Conservation (phyloP, 2,329 filamentous ascomycete species). For the Orbilia ellipsospora region DNA sequence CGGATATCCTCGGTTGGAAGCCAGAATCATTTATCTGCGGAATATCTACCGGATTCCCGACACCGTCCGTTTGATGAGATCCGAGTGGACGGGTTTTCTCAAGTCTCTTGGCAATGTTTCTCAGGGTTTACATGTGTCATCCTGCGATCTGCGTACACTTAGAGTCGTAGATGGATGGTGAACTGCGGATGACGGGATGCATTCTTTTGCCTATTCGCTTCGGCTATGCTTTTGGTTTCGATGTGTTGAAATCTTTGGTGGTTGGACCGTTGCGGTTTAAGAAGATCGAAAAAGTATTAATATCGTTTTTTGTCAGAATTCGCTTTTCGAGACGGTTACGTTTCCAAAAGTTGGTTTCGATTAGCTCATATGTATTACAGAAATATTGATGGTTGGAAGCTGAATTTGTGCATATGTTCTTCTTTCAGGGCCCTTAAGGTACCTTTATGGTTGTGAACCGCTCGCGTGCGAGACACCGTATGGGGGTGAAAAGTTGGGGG, state of each 20-base stretch:
- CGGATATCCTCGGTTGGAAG: conserved; percentile 11
- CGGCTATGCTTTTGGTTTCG: background rate
- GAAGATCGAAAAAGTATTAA: background rate
- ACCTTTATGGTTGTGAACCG: conserved; percentile 15
- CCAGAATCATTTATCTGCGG: conserved; percentile 24
- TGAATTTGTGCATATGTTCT: conserved; percentile 8
- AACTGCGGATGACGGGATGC: conserved; percentile 12
- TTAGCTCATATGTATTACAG: conserved; percentile 34
- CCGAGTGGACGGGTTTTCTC: conserved; percentile 12
- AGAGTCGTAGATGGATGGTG: background rate
- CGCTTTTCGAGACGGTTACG: conserved; percentile 15
- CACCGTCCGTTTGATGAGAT: background rate
- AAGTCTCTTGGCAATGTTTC: background rate
- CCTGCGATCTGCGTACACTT: conserved; percentile 15
- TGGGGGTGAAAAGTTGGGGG: conserved; percentile 24
- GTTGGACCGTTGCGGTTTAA: background rate
- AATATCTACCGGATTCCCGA: conserved; percentile 52
- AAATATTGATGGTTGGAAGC: conserved; percentile 20
- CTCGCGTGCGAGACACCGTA: conserved; percentile 27
- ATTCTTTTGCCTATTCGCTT: conserved; percentile 2
- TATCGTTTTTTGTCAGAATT: conserved; percentile 11
- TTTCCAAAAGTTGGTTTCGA: conserved; percentile 21
- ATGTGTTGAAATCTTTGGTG: background rate
- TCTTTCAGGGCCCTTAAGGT: conserved; percentile 17
- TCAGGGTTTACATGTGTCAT: conserved; percentile 27